These are phyloP conservation scores for Phtheirospermum japonicum DNA, from an alignment of 257 asterid genomes.

Conservation along the genomic window DNA sequence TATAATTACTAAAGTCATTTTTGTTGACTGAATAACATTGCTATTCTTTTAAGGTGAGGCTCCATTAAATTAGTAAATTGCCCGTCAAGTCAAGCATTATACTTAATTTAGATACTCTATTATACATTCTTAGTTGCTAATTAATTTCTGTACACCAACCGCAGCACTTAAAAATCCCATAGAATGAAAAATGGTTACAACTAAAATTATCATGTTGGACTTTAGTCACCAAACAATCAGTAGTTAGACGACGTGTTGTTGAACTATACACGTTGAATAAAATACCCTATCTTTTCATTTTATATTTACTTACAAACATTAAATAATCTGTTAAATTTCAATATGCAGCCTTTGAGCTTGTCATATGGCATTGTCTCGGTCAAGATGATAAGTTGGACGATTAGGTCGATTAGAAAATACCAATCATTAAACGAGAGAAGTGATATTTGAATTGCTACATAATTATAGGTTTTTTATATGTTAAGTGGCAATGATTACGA, in stretches of 20 bases:
- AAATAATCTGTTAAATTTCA: neutral
- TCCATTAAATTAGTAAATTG: slow-evolving; percentile 1
- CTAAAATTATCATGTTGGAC: slow-evolving; percentile 41
- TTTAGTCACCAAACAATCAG: slow-evolving; percentile 31
- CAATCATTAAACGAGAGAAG: too few species aligned
- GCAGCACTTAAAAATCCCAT: neutral
- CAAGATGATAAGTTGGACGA: too few species aligned
- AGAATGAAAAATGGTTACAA: slow-evolving; percentile 47
- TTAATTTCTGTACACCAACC: slow-evolving; percentile 38
- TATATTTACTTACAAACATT: neutral
- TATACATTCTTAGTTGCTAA: slow-evolving; percentile 3
- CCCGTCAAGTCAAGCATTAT: slow-evolving; percentile 3
- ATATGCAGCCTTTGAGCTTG: slow-evolving; percentile 4
- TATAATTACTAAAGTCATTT: too few species aligned
- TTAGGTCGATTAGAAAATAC: neutral
- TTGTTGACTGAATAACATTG: neutral
- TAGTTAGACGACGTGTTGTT: slow-evolving; percentile 42
- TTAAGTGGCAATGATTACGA: too few species aligned
- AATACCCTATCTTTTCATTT: neutral
- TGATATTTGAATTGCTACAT: too few species aligned
- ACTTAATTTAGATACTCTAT: too few species aligned
- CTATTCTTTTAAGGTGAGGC: neutral
- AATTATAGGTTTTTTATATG: too few species aligned
- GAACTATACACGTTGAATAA: slow-evolving; percentile 36
- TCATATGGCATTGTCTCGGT: too few species aligned